Percentiles rank a stretch among this genome's conserved stretches.
These are phyloP conservation scores for Nitzschia inconspicua DNA, from an alignment of 108 stramenopile species.

Conservation along the genomic window DNA sequence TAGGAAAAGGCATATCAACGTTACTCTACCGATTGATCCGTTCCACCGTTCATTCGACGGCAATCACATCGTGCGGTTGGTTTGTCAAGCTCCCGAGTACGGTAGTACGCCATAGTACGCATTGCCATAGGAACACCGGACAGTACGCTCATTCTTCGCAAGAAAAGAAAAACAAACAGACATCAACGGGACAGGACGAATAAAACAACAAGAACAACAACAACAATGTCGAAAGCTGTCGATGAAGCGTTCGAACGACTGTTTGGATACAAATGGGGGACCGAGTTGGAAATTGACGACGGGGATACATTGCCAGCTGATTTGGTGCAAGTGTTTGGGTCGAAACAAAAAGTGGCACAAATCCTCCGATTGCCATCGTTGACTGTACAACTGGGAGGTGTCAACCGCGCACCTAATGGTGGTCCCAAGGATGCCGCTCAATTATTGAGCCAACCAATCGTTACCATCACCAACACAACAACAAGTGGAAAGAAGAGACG, in stretches of 20 bases:
- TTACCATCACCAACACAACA: not conserved
- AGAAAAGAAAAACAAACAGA: too few species aligned
- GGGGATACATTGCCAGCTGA: constrained; percentile 2
- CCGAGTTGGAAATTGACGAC: constrained; percentile 17
- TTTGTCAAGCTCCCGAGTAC: too few species aligned
- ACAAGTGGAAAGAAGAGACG: not conserved
- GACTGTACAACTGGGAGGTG: not conserved
- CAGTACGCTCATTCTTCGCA: too few species aligned
- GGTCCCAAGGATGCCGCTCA: not conserved
- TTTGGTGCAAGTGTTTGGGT: constrained; percentile 55
- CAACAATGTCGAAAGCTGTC: constrained; percentile 29
- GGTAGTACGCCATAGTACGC: too few species aligned
- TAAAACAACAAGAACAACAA: not conserved
- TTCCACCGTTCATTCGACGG: too few species aligned
- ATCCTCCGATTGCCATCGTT: constrained; percentile 15
- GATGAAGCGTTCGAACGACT: constrained; percentile 71
- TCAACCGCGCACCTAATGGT: not conserved
- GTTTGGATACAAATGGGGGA: constrained; percentile 70
- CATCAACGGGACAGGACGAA: too few species aligned
- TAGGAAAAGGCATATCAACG: too few species aligned
- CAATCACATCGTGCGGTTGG: too few species aligned
- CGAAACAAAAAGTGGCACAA: constrained; percentile 21
- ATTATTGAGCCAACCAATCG: not conserved
- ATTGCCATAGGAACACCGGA: too few species aligned
- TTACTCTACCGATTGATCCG: too few species aligned